A percentile compares a stretch with the other conserved stretches of the same genome.
These are phyloP conservation scores for Madurella mycetomatis DNA, from an alignment of 2,329 filamentous ascomycete genomes.

Conservation along the genomic window DNA sequence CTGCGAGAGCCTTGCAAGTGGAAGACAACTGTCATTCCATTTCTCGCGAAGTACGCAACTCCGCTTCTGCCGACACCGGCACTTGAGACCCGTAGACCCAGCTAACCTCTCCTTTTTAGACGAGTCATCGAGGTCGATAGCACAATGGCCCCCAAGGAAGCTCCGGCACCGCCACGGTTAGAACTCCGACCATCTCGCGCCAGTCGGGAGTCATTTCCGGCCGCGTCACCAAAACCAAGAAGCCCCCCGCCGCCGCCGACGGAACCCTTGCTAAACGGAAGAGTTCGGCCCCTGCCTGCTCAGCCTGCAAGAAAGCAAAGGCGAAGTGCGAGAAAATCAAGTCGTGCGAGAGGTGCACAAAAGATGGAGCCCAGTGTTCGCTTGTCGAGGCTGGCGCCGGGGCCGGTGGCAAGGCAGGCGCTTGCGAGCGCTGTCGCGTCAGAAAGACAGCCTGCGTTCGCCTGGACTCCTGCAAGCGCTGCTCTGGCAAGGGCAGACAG, in stretches of 20 bases:
- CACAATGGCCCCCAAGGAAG: too few relatives aligned
- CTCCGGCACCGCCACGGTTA: too few relatives aligned
- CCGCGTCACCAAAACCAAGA: conserved; percentile 2
- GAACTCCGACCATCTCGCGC: too few relatives aligned
- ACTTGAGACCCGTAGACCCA: too few relatives aligned
- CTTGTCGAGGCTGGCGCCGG: not conserved
- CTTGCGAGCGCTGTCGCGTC: conserved; percentile 7
- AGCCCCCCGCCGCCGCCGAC: not conserved
- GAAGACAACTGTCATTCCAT: too few relatives aligned
- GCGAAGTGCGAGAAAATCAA: conserved; percentile 1
- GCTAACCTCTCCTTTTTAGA: too few relatives aligned
- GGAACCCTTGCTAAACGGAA: too few relatives aligned
- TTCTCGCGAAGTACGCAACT: too few relatives aligned
- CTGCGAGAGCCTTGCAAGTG: too few relatives aligned
- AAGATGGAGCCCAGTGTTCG: not conserved
- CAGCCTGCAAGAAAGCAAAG: conserved; percentile 6
- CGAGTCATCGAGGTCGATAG: too few relatives aligned
- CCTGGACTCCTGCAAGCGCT: conserved; percentile 2
- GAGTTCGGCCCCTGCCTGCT: not conserved
- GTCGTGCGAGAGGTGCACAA: conserved; percentile 4
- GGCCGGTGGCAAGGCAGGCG: not conserved
- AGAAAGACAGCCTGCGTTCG: conserved; percentile 5
- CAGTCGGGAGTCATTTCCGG: not conserved
- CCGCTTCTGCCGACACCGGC: too few relatives aligned
- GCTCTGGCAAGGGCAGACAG: not conserved